phyloP scores from a whole-genome alignment of 2,329 filamentous ascomycete species.

The Fusarium albidum region DNA sequence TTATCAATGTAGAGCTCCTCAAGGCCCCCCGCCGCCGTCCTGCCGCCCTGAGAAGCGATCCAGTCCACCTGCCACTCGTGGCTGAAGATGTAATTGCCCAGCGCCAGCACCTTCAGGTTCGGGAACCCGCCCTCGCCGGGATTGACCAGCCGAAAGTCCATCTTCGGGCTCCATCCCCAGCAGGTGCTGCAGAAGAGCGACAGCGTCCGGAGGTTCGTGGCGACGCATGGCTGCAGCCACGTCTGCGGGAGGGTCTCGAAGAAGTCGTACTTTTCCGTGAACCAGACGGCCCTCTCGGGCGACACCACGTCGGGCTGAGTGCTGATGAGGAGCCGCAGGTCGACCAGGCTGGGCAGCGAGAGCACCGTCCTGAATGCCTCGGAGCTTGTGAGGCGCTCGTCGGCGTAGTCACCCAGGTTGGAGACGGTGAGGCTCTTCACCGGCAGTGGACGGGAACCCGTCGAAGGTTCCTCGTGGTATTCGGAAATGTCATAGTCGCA shows the following conservation, averaged over 20 bases:
- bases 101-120: slow-evolving; percentile 46
- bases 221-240: slow-evolving; percentile 35
- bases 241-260: slow-evolving; percentile 28
- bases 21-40: slow-evolving; percentile 43
- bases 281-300: not conserved
- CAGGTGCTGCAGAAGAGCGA: slow-evolving; percentile 47
- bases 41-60: slow-evolving; percentile 48
- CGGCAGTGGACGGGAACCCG: no score
- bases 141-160: slow-evolving; percentile 43
- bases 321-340: not conserved
- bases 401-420: no score
- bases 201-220: slow-evolving; percentile 44
- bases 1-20: slow-evolving; percentile 52
- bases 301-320: not conserved
- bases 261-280: slow-evolving; percentile 31
- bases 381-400: no score
- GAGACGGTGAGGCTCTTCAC: no score
- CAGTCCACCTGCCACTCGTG: slow-evolving; percentile 55
- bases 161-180: slow-evolving; percentile 50
- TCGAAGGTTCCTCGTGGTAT: no score
- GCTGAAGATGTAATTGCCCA: slow-evolving; percentile 52
- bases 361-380: no score
- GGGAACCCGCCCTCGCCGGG: slow-evolving; percentile 41
- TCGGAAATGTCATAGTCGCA: no score
- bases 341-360: not conserved